A percentile compares a stretch with the other conserved stretches of the same genome.
Conservation (phyloP, 345 rosid species). For the Euphorbia peplus region DNA sequence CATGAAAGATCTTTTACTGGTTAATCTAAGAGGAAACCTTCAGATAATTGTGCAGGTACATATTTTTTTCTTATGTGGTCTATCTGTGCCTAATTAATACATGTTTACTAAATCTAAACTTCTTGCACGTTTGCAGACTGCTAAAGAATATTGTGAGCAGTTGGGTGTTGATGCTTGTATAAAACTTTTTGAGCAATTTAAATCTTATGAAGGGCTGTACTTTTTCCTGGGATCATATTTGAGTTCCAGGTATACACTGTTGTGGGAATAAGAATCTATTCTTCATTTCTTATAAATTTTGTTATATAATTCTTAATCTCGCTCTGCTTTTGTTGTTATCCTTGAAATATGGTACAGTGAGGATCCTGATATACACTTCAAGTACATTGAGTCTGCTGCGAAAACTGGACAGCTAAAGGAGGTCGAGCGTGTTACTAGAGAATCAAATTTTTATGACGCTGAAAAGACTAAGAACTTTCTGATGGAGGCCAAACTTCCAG, state of each 20-base stretch:
- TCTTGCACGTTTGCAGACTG: constrained; percentile 49
- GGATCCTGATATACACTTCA: constrained; percentile 98
- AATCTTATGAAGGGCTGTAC: constrained; percentile 96
- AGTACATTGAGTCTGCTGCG: constrained; percentile 99
- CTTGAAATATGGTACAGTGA: constrained; percentile 49
- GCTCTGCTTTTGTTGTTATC: constrained; percentile 11
- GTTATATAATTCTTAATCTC: background rate
- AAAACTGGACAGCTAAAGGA: constrained; percentile 88
- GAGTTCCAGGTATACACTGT: constrained; percentile 74
- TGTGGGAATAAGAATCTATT: background rate
- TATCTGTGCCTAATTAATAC: constrained; percentile 16
- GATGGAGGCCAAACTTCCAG: constrained; percentile 99
- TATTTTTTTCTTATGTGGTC: constrained; percentile 15
- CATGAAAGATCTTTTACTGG: constrained; percentile 97
- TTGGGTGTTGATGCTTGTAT: constrained; percentile 92
- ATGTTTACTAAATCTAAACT: constrained; percentile 6
- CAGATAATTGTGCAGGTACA: constrained; percentile 96
- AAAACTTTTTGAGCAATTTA: constrained; percentile 95
- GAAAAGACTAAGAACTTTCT: constrained; percentile 95
- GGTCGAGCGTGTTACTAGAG: constrained; percentile 99
- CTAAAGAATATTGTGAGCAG: constrained; percentile 98
- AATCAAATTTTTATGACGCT: constrained; percentile 90
- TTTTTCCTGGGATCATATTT: constrained; percentile 95
- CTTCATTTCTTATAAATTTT: constrained; percentile 1
- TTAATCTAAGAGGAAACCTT: constrained; percentile 88